These are phyloP conservation scores for Alisma plantagoaquatica DNA, from an alignment of 106 monocot genomes.

Conservation along the genomic window DNA sequence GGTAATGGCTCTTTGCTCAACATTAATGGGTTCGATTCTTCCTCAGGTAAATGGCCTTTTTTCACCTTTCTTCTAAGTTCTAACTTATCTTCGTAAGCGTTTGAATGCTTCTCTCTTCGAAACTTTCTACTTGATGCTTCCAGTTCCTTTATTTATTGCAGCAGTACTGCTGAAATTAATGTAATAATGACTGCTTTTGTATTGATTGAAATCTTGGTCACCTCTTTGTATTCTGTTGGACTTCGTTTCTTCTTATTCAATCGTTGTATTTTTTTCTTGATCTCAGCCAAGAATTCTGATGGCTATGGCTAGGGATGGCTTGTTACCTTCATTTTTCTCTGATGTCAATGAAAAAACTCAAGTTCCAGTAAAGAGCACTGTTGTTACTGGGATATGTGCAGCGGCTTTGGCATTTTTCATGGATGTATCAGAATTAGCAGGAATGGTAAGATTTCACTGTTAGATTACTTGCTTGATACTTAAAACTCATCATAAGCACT, in stretches of 20 bases:
- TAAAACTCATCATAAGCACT: too few relatives aligned
- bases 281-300: constrained; percentile 92
- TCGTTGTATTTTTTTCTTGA: too few relatives aligned
- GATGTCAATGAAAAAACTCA: constrained; percentile 67
- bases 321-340: constrained; percentile 80
- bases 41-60: too few relatives aligned
- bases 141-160: too few relatives aligned
- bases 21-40: constrained; percentile 94
- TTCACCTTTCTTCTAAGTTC: too few relatives aligned
- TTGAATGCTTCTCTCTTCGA: too few relatives aligned
- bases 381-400: constrained; percentile 67
- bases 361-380: constrained; percentile 89
- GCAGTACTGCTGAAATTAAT: too few relatives aligned
- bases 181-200: background rate
- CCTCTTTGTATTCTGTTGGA: background rate
- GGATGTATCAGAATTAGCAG: constrained; percentile 94
- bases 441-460: constrained; percentile 67
- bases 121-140: background rate
- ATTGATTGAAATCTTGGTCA: background rate
- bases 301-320: constrained; percentile 98
- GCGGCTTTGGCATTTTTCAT: constrained; percentile 75
- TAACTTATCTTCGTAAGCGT: too few relatives aligned
- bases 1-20: constrained; percentile 86
- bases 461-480: too few relatives aligned
- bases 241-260: background rate